Conservation (phyloP, 2,329 filamentous ascomycete species). For the Fonsecaea pedrosoi region DNA sequence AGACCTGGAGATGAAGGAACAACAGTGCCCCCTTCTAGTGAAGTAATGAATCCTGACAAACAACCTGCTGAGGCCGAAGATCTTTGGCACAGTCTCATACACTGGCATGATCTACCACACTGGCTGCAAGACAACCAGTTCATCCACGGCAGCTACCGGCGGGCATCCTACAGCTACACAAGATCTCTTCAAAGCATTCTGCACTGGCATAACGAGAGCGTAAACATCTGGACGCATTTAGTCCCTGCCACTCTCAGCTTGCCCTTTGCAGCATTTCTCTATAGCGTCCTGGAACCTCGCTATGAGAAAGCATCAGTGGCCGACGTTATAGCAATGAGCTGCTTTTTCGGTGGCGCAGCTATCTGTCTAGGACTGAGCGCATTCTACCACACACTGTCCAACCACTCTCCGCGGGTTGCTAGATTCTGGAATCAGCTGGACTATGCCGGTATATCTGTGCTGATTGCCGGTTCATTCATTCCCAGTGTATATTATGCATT, state of each 20-base stretch:
- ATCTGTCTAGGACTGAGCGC: conserved; percentile 80
- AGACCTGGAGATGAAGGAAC: conserved; percentile 2
- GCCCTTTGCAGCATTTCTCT: conserved; percentile 58
- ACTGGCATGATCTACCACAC: conserved; percentile 60
- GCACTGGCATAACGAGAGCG: conserved; percentile 71
- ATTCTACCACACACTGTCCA: conserved; percentile 81
- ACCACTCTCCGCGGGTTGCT: conserved; percentile 80
- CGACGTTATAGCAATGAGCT: conserved; percentile 75
- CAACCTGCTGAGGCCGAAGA: conserved; percentile 36
- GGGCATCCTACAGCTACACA: conserved; percentile 65
- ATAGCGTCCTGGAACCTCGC: conserved; percentile 65
- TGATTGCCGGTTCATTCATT: conserved; percentile 92
- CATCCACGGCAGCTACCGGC: conserved; percentile 71
- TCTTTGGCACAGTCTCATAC: conserved; percentile 44
- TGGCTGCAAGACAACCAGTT: conserved; percentile 72
- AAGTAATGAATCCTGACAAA: background rate
- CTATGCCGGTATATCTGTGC: conserved; percentile 88
- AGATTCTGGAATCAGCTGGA: conserved; percentile 91
- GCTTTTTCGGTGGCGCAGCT: conserved; percentile 78
- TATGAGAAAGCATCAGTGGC: conserved; percentile 67
- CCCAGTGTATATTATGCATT: conserved; percentile 89
- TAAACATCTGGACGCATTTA: conserved; percentile 76
- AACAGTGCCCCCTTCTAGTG: background rate
- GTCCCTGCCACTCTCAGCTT: conserved; percentile 64
- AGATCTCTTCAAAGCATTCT: conserved; percentile 64